Evolutionary conservation across 441 rosid species (phyloP).

Genomic region (Metrosideros polymorpha): DNA sequence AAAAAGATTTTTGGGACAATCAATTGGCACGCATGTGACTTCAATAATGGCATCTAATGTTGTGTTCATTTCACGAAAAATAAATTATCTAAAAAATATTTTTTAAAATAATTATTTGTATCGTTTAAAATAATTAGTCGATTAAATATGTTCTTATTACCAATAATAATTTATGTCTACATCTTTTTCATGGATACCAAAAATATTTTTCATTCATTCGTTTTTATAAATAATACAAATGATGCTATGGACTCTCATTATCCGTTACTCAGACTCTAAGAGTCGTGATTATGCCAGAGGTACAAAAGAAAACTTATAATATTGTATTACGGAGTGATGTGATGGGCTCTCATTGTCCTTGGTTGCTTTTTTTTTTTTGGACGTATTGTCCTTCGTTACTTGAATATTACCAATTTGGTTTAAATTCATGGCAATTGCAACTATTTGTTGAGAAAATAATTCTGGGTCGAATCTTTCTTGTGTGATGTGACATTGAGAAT

Average conservation of each 20-base stretch:
- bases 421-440: neutral
- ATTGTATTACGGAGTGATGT: neutral
- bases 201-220: neutral
- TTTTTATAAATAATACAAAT: fast-evolving
- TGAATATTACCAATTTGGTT: neutral
- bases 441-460: neutral
- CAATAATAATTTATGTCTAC: neutral
- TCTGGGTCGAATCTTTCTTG: neutral
- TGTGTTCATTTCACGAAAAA: fast-evolving
- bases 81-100: neutral
- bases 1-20: neutral
- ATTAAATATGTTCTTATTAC: neutral
- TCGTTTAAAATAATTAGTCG: fast-evolving
- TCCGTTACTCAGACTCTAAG: too few species aligned
- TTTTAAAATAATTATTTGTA: fast-evolving
- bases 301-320: neutral
- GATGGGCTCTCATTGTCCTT: neutral
- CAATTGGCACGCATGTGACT: neutral
- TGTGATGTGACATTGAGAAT: neutral
- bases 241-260: too few species aligned
- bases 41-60: neutral
- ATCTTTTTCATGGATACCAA: neutral
- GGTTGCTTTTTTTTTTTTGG: too few species aligned
- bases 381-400: neutral
- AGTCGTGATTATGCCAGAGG: neutral